These are phyloP conservation scores for Bertia moriformis DNA, from an alignment of 2,329 filamentous ascomycete genomes.

Conservation along the genomic window DNA sequence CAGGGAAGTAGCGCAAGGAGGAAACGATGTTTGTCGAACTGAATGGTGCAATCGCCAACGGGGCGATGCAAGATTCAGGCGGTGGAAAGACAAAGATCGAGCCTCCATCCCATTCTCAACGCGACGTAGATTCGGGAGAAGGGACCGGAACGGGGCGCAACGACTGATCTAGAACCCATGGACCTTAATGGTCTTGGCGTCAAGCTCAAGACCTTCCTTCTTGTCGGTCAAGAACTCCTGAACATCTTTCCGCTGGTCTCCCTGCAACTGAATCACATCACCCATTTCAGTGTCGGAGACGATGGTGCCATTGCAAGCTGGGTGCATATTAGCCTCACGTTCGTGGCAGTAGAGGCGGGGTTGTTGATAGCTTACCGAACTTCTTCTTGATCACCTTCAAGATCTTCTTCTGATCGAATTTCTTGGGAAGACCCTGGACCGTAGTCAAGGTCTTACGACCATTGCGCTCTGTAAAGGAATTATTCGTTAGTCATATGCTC, in stretches of 20 bases:
- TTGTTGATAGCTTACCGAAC: conserved; percentile 50
- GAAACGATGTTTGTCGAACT: neutral
- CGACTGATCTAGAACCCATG: conserved; percentile 29
- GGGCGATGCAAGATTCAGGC: neutral
- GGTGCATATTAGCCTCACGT: conserved; percentile 9
- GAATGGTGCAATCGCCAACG: too few relatives aligned
- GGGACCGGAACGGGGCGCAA: conserved; percentile 1
- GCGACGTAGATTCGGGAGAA: conserved; percentile 4
- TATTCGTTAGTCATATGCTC: conserved; percentile 25
- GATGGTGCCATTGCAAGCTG: conserved; percentile 99
- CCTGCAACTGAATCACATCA: conserved; percentile 98
- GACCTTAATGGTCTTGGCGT: conserved; percentile 89
- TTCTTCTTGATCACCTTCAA: conserved; percentile 99
- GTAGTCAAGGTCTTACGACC: conserved; percentile 99
- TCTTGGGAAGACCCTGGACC: conserved; percentile 95
- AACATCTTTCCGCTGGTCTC: conserved; percentile 97
- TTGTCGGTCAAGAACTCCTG: conserved; percentile 64
- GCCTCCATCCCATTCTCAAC: conserved; percentile 4
- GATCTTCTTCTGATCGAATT: conserved; percentile 99
- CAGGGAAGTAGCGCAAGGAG: neutral
- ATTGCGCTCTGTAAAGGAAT: conserved; percentile 70
- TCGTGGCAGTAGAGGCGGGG: neutral
- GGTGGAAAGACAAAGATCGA: conserved; percentile 1
- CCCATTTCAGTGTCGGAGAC: conserved; percentile 92
- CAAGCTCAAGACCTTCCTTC: conserved; percentile 61